Percentiles rank a stretch among this genome's conserved stretches.
Evolutionary conservation across 2,329 filamentous ascomycete species (phyloP).

Genomic region (Venturia oleaginea): DNA sequence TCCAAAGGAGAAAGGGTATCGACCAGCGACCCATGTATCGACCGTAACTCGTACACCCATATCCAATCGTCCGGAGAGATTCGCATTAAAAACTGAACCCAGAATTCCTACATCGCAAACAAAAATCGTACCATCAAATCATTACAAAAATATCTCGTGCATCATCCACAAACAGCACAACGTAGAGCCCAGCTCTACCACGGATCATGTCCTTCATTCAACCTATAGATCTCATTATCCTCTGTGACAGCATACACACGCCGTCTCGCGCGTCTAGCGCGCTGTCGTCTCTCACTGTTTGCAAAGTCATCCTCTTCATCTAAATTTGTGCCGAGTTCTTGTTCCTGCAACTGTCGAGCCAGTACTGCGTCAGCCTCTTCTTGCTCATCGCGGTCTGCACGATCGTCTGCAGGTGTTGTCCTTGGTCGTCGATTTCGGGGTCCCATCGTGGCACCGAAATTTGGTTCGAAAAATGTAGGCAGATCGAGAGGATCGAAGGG

Average conservation of each 20-base stretch:
- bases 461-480: neutral
- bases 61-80: neutral
- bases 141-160: neutral
- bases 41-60: neutral
- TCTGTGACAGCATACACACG: constrained; percentile 5
- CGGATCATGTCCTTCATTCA: neutral
- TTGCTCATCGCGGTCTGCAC: constrained; percentile 30
- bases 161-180: neutral
- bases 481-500: neutral
- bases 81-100: neutral
- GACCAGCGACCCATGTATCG: neutral
- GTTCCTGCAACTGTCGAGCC: constrained; percentile 42
- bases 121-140: neutral
- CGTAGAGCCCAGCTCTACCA: constrained; percentile 6
- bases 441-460: neutral
- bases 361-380: constrained; percentile 41
- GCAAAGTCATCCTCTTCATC: neutral
- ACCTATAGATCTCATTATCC: neutral
- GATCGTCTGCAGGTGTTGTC: constrained; percentile 15
- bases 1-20: neutral
- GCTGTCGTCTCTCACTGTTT: neutral
- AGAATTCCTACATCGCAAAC: neutral
- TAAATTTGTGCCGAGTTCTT: constrained; percentile 20
- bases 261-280: neutral
- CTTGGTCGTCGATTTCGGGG: neutral